Conservation (phyloP, 2,329 filamentous ascomycete genomes). For the Fusarium sp. region DNA sequence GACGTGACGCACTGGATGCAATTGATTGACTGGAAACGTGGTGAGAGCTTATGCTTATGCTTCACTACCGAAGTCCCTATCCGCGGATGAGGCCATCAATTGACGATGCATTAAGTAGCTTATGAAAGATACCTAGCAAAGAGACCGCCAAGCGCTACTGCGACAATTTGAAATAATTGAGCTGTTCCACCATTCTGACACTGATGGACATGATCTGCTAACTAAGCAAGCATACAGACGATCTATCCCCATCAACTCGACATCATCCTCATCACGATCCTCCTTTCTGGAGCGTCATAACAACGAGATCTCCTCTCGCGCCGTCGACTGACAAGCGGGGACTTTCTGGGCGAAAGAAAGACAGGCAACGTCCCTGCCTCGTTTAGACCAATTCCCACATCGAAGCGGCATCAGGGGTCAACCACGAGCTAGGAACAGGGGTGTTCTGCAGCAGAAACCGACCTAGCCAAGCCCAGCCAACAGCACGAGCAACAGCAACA, state of each 20-base stretch:
- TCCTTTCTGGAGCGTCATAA: slow-evolving; percentile 21
- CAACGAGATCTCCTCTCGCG: slow-evolving; percentile 31
- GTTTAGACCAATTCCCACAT: slow-evolving; percentile 13
- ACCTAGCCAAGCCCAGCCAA: slow-evolving; percentile 26
- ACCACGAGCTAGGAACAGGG: slow-evolving; percentile 18
- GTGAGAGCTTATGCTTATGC: slow-evolving; percentile 14
- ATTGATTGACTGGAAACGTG: slow-evolving; percentile 25
- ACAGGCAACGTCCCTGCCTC: slow-evolving; percentile 23
- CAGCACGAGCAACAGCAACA: slow-evolving; percentile 9
- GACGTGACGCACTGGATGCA: slow-evolving; percentile 34
- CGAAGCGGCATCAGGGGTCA: slow-evolving; percentile 27
- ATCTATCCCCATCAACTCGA: background rate
- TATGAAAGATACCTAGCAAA: slow-evolving; percentile 3
- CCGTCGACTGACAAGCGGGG: slow-evolving; percentile 33
- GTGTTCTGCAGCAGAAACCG: slow-evolving; percentile 24
- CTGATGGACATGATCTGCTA: slow-evolving; percentile 2
- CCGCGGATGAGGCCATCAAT: slow-evolving; percentile 5
- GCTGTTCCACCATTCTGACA: background rate
- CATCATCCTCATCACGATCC: slow-evolving; percentile 24
- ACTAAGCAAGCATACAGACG: slow-evolving; percentile 6
- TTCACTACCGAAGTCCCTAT: slow-evolving; percentile 5
- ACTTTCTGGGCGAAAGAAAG: slow-evolving; percentile 18
- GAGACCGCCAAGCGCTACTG: slow-evolving; percentile 1
- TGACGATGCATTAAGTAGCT: background rate
- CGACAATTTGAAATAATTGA: slow-evolving; percentile 14